Conservation (phyloP, 2,329 filamentous ascomycete genomes). For the Phymatotrichopsis omnivora region DNA sequence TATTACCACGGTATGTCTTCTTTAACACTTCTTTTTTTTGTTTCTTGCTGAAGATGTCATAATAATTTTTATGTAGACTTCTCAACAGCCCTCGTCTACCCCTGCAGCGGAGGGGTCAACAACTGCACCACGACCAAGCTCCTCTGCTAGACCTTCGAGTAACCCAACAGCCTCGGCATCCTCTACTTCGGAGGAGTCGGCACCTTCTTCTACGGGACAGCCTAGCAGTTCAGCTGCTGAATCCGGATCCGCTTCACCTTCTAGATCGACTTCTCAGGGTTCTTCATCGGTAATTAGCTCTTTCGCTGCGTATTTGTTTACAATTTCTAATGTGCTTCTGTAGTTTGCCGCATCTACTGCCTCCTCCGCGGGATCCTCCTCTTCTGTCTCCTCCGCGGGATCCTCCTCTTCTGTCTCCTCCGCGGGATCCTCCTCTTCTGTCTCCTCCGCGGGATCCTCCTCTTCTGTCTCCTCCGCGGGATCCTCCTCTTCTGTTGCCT, state of each 20-base stretch:
- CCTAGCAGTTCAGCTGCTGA: not conserved
- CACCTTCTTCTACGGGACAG: not conserved
- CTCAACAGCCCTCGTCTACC: too few relatives aligned
- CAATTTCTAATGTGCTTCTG: too few relatives aligned
- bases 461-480: constrained; percentile 16
- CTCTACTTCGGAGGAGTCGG: not conserved
- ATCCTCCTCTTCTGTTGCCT: not conserved
- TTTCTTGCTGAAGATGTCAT: too few relatives aligned
- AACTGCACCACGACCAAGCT: too few relatives aligned
- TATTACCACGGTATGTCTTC: too few relatives aligned
- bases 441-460: constrained; percentile 9
- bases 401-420: not conserved
- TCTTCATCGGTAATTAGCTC: constrained; percentile 8
- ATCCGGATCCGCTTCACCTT: not conserved
- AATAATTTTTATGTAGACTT: too few relatives aligned
- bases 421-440: not conserved
- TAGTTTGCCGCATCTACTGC: not conserved
- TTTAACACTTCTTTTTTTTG: too few relatives aligned
- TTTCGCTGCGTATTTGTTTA: too few relatives aligned
- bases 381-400: not conserved
- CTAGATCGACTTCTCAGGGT: not conserved
- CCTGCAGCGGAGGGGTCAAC: too few relatives aligned
- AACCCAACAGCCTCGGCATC: not conserved
- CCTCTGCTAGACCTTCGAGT: too few relatives aligned
- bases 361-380: not conserved